These are phyloP conservation scores for Nemania diffusa DNA, from an alignment of 2,329 filamentous ascomycete species.

Conservation along the genomic window DNA sequence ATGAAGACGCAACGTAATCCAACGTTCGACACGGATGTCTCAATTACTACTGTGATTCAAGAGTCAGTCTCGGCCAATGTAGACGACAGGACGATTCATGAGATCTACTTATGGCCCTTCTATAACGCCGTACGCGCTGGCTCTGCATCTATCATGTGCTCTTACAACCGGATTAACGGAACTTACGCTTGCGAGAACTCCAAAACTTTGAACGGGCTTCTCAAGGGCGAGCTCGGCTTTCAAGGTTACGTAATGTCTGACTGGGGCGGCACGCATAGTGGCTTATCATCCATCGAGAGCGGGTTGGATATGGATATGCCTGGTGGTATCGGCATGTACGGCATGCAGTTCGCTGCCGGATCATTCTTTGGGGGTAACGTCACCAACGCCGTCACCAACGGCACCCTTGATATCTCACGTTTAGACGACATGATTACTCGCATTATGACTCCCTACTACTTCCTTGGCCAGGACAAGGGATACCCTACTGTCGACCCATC, in stretches of 20 bases:
- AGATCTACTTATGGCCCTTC: neutral
- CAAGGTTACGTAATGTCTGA: slow-evolving; percentile 58
- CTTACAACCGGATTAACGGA: neutral
- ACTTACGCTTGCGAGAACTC: neutral
- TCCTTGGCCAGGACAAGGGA: neutral
- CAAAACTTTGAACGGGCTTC: slow-evolving; percentile 35
- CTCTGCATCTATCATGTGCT: neutral
- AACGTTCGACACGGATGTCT: too few species aligned
- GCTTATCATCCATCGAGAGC: slow-evolving; percentile 51
- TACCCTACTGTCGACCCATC: neutral
- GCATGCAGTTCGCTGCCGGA: too few species aligned
- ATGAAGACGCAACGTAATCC: too few species aligned
- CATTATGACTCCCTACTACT: neutral
- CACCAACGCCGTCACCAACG: neutral
- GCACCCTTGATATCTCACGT: neutral
- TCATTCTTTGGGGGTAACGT: slow-evolving; percentile 38
- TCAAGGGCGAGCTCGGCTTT: slow-evolving; percentile 63
- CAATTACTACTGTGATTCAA: too few species aligned
- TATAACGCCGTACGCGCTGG: neutral
- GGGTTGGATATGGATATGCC: slow-evolving; percentile 59
- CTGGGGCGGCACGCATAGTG: slow-evolving; percentile 51
- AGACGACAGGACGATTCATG: neutral
- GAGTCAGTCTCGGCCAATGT: neutral
- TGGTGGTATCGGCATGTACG: neutral
- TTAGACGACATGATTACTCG: neutral